phyloP scores from a whole-genome alignment of 2,329 filamentous ascomycete genomes.

The Fusarium hostae region DNA sequence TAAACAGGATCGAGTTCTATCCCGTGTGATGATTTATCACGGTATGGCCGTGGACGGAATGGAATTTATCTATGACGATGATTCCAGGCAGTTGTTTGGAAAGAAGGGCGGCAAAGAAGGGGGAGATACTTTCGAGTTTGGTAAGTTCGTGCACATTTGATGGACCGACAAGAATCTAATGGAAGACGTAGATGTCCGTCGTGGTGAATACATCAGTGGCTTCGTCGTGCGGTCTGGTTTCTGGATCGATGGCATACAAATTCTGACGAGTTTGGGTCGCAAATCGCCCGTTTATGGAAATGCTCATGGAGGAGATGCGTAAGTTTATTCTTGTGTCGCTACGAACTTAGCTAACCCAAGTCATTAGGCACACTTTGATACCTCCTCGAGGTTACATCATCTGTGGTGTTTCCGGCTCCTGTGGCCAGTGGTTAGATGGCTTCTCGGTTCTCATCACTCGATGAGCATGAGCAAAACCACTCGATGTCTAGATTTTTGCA shows the following conservation, averaged over 20 bases:
- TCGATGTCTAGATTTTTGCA: conserved; percentile 14
- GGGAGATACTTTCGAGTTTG: conserved; percentile 80
- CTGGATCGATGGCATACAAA: conserved; percentile 89
- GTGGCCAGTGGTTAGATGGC: conserved; percentile 83
- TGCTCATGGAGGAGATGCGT: conserved; percentile 81
- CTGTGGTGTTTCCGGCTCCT: conserved; percentile 86
- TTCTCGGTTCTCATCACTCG: conserved; percentile 78
- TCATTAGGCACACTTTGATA: conserved; percentile 81
- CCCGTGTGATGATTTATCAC: conserved; percentile 79
- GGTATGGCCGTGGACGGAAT: conserved; percentile 83
- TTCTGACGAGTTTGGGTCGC: conserved; percentile 88
- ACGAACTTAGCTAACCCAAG: conserved; percentile 28
- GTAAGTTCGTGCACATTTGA: conserved; percentile 58
- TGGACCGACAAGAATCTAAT: conserved; percentile 21
- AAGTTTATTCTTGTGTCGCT: conserved; percentile 55
- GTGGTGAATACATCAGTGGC: conserved; percentile 87
- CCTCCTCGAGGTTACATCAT: conserved; percentile 90
- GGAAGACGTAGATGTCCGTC: conserved; percentile 75
- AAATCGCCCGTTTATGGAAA: conserved; percentile 90
- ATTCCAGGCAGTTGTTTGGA: conserved; percentile 85
- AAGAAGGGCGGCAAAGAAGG: conserved; percentile 77
- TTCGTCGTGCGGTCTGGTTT: conserved; percentile 83
- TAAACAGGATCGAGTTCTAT: conserved; percentile 77
- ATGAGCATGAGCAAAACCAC: conserved; percentile 36
- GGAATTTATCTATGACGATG: conserved; percentile 93